Percentiles rank a stretch among this genome's conserved stretches.
Conservation (phyloP, 257 asterid genomes). For the Verbascum thapsus region DNA sequence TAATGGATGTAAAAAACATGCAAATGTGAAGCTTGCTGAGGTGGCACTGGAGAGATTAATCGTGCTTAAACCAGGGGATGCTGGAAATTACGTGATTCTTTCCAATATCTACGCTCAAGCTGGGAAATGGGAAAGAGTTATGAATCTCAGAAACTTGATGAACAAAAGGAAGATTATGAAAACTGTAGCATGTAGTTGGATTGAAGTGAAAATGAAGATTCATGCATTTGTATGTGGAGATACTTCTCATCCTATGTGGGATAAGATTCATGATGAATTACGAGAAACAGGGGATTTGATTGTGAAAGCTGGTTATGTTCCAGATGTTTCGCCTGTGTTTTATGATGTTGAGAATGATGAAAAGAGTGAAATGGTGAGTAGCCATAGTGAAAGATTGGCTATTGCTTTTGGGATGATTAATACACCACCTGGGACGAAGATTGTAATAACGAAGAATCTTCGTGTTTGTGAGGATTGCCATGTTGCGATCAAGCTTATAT, state of each 20-base stretch:
- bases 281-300: slow-evolving; percentile 45
- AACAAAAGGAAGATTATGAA: slow-evolving; percentile 51
- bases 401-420: slow-evolving; percentile 62
- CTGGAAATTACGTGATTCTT: slow-evolving; percentile 59
- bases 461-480: slow-evolving; percentile 73
- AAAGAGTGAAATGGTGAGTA: slow-evolving; percentile 45
- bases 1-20: slow-evolving; percentile 58
- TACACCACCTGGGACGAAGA: slow-evolving; percentile 55
- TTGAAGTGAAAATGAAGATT: slow-evolving; percentile 50
- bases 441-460: slow-evolving; percentile 55
- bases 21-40: slow-evolving; percentile 58
- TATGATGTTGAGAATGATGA: slow-evolving; percentile 69
- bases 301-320: slow-evolving; percentile 53
- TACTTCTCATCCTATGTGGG: slow-evolving; percentile 56
- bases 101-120: slow-evolving; percentile 68
- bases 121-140: slow-evolving; percentile 66
- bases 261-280: slow-evolving; percentile 49
- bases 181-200: slow-evolving; percentile 61
- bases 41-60: slow-evolving; percentile 50
- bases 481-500: slow-evolving; percentile 52
- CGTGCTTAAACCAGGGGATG: slow-evolving; percentile 56
- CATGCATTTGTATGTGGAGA: slow-evolving; percentile 67
- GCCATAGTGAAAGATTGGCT: slow-evolving; percentile 69
- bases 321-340: slow-evolving; percentile 52
- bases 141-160: slow-evolving; percentile 51